Evolutionary conservation across 2,329 filamentous ascomycete species (phyloP), one percentile per base, ranked within the genome.

Genomic region (Claviceps sorghi): DNA sequence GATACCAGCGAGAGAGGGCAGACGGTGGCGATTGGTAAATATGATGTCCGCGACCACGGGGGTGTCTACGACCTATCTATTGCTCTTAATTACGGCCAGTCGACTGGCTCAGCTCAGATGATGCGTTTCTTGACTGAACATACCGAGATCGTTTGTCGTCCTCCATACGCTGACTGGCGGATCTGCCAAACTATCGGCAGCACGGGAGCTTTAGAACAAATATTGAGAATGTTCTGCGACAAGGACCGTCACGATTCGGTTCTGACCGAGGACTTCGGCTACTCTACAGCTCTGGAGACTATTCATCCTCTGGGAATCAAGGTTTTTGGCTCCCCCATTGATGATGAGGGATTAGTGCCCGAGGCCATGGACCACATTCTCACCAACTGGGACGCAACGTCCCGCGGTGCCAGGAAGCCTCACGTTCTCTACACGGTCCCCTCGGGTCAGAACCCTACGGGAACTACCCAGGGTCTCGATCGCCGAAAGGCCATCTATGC

Each of bases 71-170:
- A 98, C 69, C 79, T 98, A 50, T 81, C 86, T 46, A 88, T 94
- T 56, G 86, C 86, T 1, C 82, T 96, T 65, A 97, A 98, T 70
- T 98, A 98, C 66, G 88, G 86, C 36, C 89, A 95, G 69, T 83
- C 89, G 9, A 82, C 82, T 19, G 93, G 93, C 19, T 81, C 88
- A 11, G 85, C 88, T 3, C 93, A 95, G 69, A 75, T 98, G 66
- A 72, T 96, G 56, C 83, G 93, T 55, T 97, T 86, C 71, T 76
- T 97, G 49, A 94, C 90, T 0, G 93, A 98, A 72, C 93, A 97
- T 69, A 95, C 90, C 0, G 91, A 98, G 69, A 80, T 97, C 52
- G 82, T 95, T 17, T 87, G 88, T 67, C 76, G 80, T 55, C 90
- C 91, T 17, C 88, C 87, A 0, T 97, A 97, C 65, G 77, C 83